phyloP scores from a whole-genome alignment of 129 eudicot species.

The Pittosporum tobira region DNA sequence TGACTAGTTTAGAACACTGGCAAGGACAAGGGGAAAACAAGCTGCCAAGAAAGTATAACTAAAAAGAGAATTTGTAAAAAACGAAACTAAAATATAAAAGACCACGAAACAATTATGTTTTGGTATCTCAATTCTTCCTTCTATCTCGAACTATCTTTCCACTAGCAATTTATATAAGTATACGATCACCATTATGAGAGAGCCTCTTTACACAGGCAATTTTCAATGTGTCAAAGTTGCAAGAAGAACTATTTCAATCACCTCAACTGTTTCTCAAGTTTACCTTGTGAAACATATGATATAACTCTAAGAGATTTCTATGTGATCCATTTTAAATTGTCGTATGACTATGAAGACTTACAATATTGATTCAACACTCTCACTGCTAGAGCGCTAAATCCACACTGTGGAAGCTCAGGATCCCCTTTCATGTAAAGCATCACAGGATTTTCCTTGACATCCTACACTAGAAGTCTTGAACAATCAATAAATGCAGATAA shows the following conservation, averaged over 20 bases:
- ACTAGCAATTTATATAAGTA: too few relatives aligned
- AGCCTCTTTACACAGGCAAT: too few relatives aligned
- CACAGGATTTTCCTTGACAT: constrained; percentile 81
- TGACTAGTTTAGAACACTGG: background rate
- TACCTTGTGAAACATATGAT: background rate
- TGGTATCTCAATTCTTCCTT: too few relatives aligned
- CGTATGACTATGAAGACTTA: constrained; percentile 31
- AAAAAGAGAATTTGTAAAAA: background rate
- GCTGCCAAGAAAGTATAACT: background rate
- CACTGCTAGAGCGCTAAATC: constrained; percentile 96
- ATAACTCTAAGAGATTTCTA: background rate
- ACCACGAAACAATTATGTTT: background rate
- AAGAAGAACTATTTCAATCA: background rate
- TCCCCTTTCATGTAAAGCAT: constrained; percentile 99
- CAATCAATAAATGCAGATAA: constrained; percentile 14
- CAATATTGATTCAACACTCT: constrained; percentile 80
- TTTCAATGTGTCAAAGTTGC: background rate
- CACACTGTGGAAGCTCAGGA: constrained; percentile 91
- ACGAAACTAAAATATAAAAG: background rate
- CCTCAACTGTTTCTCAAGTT: background rate
- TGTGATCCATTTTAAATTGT: background rate
- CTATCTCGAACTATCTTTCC: too few relatives aligned
- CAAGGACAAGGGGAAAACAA: background rate
- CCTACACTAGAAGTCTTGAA: constrained; percentile 35
- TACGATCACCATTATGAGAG: too few relatives aligned